Conservation (phyloP, 306 rosid genomes). For the Bauhinia variegata region DNA sequence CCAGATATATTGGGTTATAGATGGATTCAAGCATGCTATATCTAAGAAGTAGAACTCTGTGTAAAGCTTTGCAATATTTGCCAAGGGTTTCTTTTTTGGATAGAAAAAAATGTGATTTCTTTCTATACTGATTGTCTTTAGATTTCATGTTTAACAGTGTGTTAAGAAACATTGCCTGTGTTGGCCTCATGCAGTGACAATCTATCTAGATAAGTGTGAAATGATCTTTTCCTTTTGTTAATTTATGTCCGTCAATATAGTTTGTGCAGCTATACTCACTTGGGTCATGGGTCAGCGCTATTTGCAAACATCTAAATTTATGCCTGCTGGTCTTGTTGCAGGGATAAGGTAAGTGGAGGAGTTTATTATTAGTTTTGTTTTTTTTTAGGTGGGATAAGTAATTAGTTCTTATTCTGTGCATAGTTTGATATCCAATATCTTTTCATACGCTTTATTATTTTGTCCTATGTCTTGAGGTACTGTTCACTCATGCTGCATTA, state of each 20-base stretch:
- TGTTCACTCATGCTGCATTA: not conserved
- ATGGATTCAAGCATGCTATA: not conserved
- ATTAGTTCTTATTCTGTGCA: slow-evolving; percentile 1
- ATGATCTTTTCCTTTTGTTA: not conserved
- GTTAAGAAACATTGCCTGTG: no score
- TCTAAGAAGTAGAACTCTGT: no score
- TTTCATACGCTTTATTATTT: not conserved
- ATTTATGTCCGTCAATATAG: slow-evolving; percentile 49
- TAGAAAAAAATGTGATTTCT: not conserved
- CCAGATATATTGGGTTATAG: not conserved
- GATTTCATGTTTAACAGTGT: no score
- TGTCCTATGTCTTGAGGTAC: not conserved
- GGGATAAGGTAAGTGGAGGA: slow-evolving; percentile 68
- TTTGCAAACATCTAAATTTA: slow-evolving; percentile 71
- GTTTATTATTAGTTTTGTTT: no score
- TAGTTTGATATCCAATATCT: no score
- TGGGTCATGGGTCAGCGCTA: slow-evolving; percentile 86
- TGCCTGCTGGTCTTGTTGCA: slow-evolving; percentile 90
- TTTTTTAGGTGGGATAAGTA: no score
- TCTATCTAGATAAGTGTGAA: not conserved
- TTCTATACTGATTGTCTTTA: not conserved
- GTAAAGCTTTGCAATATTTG: not conserved
- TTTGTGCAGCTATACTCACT: slow-evolving; percentile 60
- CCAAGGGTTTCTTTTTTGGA: no score
- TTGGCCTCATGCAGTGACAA: no score